A percentile compares a stretch with the other conserved stretches of the same genome.
phyloP scores from a whole-genome alignment of 2,329 filamentous ascomycete species.

The Aspergillus nomiae region DNA sequence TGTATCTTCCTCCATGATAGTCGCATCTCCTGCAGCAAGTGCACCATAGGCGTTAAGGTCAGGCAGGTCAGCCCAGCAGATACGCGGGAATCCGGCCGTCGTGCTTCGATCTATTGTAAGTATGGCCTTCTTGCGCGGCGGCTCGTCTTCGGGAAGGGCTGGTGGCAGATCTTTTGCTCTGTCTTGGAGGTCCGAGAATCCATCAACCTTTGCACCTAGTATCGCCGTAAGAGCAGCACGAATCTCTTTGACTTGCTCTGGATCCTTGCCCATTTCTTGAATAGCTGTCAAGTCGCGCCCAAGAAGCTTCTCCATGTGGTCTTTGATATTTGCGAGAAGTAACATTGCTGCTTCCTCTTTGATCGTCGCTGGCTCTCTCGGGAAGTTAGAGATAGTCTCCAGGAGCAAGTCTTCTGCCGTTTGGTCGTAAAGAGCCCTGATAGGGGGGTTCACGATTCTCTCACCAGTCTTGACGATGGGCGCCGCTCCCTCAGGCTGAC shows the following conservation, averaged over 20 bases:
- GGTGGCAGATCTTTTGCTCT: slow-evolving; percentile 39
- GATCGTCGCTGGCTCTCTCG: slow-evolving; percentile 45
- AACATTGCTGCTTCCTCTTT: slow-evolving; percentile 51
- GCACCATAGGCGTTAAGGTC: slow-evolving; percentile 46
- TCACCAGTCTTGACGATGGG: slow-evolving; percentile 47
- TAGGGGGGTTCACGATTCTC: slow-evolving; percentile 44
- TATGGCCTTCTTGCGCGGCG: slow-evolving; percentile 43
- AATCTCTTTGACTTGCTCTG: slow-evolving; percentile 48
- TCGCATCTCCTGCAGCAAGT: slow-evolving; percentile 39
- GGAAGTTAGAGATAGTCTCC: slow-evolving; percentile 48
- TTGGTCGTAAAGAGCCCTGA: slow-evolving; percentile 45
- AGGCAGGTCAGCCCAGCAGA: slow-evolving; percentile 48
- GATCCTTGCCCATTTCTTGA: slow-evolving; percentile 49
- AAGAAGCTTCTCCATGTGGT: slow-evolving; percentile 51
- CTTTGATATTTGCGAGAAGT: slow-evolving; percentile 51
- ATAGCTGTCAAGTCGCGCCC: slow-evolving; percentile 47
- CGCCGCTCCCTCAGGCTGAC: slow-evolving; percentile 41
- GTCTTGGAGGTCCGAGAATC: slow-evolving; percentile 46
- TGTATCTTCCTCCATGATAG: slow-evolving; percentile 48
- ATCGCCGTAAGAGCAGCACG: slow-evolving; percentile 47
- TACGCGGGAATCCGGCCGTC: slow-evolving; percentile 42
- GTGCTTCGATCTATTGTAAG: slow-evolving; percentile 44
- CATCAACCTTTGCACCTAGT: slow-evolving; percentile 47
- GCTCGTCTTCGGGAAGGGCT: slow-evolving; percentile 37
- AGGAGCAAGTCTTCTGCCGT: slow-evolving; percentile 46